Conservation (phyloP, 2,329 filamentous ascomycete species). For the Sordariomycetes sp. region DNA sequence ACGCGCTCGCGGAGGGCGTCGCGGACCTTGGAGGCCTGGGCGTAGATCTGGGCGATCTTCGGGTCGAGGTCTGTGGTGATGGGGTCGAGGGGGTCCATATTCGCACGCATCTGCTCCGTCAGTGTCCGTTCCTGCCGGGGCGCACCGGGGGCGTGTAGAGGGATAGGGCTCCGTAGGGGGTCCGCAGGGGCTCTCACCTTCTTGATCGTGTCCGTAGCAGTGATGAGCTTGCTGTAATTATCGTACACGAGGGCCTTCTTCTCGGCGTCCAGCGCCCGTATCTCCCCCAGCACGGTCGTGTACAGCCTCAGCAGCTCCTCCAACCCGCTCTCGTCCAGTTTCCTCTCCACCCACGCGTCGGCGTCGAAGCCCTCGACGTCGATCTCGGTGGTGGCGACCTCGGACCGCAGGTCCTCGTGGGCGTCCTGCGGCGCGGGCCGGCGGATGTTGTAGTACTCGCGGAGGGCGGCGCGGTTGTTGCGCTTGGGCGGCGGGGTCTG, state of each 20-base stretch:
- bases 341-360: constrained; percentile 51
- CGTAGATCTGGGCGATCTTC: constrained; percentile 65
- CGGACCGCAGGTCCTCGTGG: constrained; percentile 22
- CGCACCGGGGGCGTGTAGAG: not conserved
- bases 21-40: constrained; percentile 43
- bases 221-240: constrained; percentile 94
- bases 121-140: not conserved
- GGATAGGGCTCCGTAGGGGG: not conserved
- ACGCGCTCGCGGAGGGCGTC: constrained; percentile 37
- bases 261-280: constrained; percentile 84
- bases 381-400: constrained; percentile 58
- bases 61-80: constrained; percentile 63
- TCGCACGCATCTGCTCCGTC: constrained; percentile 54
- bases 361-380: constrained; percentile 65
- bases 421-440: constrained; percentile 21
- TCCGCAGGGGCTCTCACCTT: constrained; percentile 36
- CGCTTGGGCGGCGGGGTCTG: constrained; percentile 26
- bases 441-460: constrained; percentile 84
- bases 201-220: constrained; percentile 91
- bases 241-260: constrained; percentile 96
- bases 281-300: constrained; percentile 65
- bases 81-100: constrained; percentile 70
- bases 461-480: constrained; percentile 73
- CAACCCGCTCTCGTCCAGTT: constrained; percentile 52
- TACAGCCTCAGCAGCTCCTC: constrained; percentile 62